Base-by-base conservation (phyloP, 1,139 yeast genomes). In the Komagataea norvegica region DNA sequence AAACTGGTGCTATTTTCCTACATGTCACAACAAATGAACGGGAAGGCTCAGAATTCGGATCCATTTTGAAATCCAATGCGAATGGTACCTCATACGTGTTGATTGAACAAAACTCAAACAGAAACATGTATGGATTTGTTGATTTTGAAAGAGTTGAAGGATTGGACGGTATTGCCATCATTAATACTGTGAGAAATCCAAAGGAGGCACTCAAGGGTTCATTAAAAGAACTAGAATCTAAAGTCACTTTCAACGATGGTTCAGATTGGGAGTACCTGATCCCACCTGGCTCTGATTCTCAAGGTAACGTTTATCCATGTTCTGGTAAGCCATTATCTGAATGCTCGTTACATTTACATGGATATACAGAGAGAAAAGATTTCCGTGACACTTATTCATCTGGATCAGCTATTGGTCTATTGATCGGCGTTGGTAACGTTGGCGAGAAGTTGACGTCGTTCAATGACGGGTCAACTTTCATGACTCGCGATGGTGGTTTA, bases 61-160 rank as follows among this genome's bases (percentile, higher is more conserved):
- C 87, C 1, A 66, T 93, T n/a, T 67, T 91, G 52, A 91, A 91
- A 55, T 86, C 96, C 1, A 89, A 91, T 56, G 84, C 86, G n/a
- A 87, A 89, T 52, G 99, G 99, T 44, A 88, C 97, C 0, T 77
- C 85, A n/a, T 89, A 85, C 57, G 91, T 85, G 3, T 65, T 79
- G 22, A 67, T 91, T 1, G 68, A 84, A 47, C 74, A 73, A n/a
- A 59, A 72, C 42, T 96, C 88, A 8, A 91, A 89, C 58, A 70
- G 98, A 52, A 75, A 87, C 47, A 49, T 49, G 6, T 50, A 51
- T 6, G 98, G 97, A 0, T 88, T 60, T 61, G 96, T 86, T 38
- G 99, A 91, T 60, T 91, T 78, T 60, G 98, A 91, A 55, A 76
- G 83, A 46, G 70, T 88, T 52, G 81, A 79, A 49, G 87, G 88